A percentile compares a stretch with the other conserved stretches of the same genome.
These are phyloP conservation scores for Nicotiana knightiana DNA, from an alignment of 257 asterid species.

Conservation along the genomic window DNA sequence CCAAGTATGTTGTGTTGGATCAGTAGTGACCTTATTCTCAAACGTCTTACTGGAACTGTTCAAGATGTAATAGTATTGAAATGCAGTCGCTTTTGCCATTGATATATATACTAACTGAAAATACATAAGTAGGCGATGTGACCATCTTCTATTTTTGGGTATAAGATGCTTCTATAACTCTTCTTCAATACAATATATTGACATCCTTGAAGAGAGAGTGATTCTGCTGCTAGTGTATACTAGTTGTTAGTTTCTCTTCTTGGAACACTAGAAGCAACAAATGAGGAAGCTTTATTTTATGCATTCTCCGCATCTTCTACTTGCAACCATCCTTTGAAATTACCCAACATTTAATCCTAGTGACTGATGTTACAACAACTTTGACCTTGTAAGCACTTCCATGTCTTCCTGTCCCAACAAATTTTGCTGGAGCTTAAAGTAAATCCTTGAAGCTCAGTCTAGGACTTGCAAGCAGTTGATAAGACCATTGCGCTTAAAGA, in stretches of 20 bases:
- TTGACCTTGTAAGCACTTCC: constrained; percentile 63
- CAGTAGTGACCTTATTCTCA: too few relatives aligned
- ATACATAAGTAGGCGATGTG: too few relatives aligned
- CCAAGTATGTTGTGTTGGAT: too few relatives aligned
- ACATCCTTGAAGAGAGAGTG: constrained; percentile 39
- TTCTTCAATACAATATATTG: too few relatives aligned
- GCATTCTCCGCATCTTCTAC: constrained; percentile 36
- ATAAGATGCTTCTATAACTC: too few relatives aligned
- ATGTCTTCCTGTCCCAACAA: constrained; percentile 36
- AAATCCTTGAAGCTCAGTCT: constrained; percentile 59
- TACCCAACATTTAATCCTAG: constrained; percentile 58
- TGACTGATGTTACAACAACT: constrained; percentile 32
- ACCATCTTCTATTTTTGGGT: too few relatives aligned
- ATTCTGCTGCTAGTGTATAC: constrained; percentile 43
- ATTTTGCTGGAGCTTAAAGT: constrained; percentile 55
- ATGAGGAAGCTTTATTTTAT: constrained; percentile 34
- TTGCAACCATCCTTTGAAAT: constrained; percentile 23
- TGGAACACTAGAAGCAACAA: constrained; percentile 55
- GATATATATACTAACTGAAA: too few relatives aligned
- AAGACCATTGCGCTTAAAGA: constrained; percentile 43
- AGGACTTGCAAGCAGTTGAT: constrained; percentile 37
- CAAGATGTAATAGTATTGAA: too few relatives aligned
- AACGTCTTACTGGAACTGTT: too few relatives aligned
- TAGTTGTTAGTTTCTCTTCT: constrained; percentile 51
- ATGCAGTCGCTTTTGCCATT: too few relatives aligned